A percentile compares a stretch with the other conserved stretches of the same genome.
Evolutionary conservation across 352 stramenopile genomes (phyloP).

Genomic region (Phytopythium boreale): DNA sequence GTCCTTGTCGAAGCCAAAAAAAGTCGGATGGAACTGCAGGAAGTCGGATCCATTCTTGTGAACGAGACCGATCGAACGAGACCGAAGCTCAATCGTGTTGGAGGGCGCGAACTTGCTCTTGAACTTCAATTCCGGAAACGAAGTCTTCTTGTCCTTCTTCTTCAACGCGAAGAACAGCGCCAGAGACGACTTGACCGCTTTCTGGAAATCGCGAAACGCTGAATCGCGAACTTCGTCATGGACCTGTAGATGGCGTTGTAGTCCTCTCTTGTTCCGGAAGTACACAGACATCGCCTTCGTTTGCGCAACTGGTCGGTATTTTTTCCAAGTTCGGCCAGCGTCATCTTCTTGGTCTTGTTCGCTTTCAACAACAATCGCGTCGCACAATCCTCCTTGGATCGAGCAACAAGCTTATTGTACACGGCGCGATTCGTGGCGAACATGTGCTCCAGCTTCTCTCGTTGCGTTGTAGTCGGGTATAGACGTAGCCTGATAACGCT

Average conservation of each 20-base stretch:
- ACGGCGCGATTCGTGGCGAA: slow-evolving; percentile 4
- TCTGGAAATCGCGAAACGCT: slow-evolving; percentile 13
- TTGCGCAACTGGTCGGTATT: too few relatives aligned
- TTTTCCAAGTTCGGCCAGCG: too few relatives aligned
- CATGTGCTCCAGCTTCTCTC: background rate
- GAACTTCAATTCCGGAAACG: slow-evolving; percentile 11
- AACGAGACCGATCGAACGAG: too few relatives aligned
- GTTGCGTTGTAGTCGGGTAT: background rate
- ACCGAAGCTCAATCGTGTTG: slow-evolving; percentile 7
- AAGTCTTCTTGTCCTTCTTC: slow-evolving; percentile 9
- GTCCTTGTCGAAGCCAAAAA: too few relatives aligned
- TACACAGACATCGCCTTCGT: background rate
- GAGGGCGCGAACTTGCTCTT: slow-evolving; percentile 17
- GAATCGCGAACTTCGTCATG: slow-evolving; percentile 8
- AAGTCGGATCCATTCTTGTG: too few relatives aligned
- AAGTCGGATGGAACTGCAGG: too few relatives aligned
- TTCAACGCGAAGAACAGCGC: slow-evolving; percentile 2
- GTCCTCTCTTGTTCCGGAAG: slow-evolving; percentile 11
- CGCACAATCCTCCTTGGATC: background rate
- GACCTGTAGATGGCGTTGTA: slow-evolving; percentile 5
- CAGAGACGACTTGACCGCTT: slow-evolving; percentile 10
- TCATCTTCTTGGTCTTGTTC: too few relatives aligned
- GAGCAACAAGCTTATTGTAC: slow-evolving; percentile 3
- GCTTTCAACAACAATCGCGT: too few relatives aligned
- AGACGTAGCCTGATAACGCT: background rate